phyloP scores from a whole-genome alignment of 768 basidiomycete genomes.

The Tricholoma sp. region DNA sequence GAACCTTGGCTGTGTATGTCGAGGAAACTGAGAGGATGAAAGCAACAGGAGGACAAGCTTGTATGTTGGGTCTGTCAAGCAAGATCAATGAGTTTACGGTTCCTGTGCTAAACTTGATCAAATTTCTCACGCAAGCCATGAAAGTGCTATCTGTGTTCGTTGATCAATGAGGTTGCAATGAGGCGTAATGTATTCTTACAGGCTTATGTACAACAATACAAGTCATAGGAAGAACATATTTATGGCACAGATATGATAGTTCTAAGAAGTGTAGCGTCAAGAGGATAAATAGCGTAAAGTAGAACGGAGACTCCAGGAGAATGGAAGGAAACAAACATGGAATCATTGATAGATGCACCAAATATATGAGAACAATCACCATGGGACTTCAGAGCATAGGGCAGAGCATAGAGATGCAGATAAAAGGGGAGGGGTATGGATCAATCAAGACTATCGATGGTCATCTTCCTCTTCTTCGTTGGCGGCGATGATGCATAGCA shows the following conservation, averaged over 20 bases:
- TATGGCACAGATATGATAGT: conserved; percentile 3
- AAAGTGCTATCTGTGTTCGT: conserved; percentile 5
- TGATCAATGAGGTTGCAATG: conserved; percentile 6
- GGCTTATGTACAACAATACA: background rate
- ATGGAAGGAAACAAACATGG: background rate
- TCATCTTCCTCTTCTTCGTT: conserved; percentile 46
- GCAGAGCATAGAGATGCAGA: conserved; percentile 1
- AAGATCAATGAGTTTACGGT: conserved; percentile 16
- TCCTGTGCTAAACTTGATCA: conserved; percentile 18
- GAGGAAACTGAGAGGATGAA: conserved; percentile 10
- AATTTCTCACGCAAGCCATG: conserved; percentile 19
- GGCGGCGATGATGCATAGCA: conserved; percentile 32
- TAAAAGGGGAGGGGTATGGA: background rate
- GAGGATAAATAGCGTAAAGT: background rate
- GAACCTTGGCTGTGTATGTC: conserved; percentile 12
- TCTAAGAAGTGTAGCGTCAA: background rate
- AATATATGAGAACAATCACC: conserved; percentile 1
- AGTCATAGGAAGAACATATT: background rate
- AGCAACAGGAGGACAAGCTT: conserved; percentile 12
- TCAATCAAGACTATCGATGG: conserved; percentile 22
- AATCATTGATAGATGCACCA: conserved; percentile 1
- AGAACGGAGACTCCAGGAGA: background rate
- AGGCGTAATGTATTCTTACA: background rate
- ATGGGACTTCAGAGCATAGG: background rate
- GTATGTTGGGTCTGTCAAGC: conserved; percentile 15